A percentile compares a stretch with the other conserved stretches of the same genome.
phyloP scores from a whole-genome alignment of 2,329 filamentous ascomycete genomes.

The Microsporum canis region DNA sequence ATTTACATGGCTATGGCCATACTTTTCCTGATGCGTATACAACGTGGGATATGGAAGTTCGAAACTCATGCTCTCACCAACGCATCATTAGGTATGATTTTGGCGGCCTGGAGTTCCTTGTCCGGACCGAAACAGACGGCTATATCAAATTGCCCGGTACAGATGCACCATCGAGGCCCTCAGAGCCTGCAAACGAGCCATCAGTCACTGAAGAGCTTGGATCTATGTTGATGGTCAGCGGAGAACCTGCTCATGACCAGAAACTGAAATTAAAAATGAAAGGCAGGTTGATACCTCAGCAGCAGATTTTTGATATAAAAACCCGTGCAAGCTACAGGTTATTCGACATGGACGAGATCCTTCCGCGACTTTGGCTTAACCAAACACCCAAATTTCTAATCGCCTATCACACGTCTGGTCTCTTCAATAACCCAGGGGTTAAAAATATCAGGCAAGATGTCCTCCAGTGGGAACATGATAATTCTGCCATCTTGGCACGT shows the following conservation, averaged over 20 bases:
- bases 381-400: background rate
- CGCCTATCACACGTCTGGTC: background rate
- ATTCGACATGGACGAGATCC: background rate
- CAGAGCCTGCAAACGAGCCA: background rate
- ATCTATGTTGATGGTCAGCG: background rate
- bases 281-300: background rate
- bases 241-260: background rate
- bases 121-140: conserved; percentile 51
- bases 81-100: conserved; percentile 50
- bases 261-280: background rate
- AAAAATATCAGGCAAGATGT: conserved; percentile 19
- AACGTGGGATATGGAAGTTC: conserved; percentile 46
- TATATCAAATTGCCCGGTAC: conserved; percentile 28
- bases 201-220: background rate
- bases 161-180: no score
- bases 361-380: background rate
- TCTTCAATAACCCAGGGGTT: background rate
- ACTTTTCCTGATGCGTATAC: conserved; percentile 57
- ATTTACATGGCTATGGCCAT: conserved; percentile 52
- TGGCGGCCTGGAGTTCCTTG: conserved; percentile 39
- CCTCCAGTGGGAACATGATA: conserved; percentile 33
- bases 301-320: background rate
- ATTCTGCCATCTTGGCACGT: conserved; percentile 19
- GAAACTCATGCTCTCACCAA: conserved; percentile 50
- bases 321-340: background rate